Base-by-base conservation (phyloP, 306 rosid species). In the Herpetospermum pedunculosum region DNA sequence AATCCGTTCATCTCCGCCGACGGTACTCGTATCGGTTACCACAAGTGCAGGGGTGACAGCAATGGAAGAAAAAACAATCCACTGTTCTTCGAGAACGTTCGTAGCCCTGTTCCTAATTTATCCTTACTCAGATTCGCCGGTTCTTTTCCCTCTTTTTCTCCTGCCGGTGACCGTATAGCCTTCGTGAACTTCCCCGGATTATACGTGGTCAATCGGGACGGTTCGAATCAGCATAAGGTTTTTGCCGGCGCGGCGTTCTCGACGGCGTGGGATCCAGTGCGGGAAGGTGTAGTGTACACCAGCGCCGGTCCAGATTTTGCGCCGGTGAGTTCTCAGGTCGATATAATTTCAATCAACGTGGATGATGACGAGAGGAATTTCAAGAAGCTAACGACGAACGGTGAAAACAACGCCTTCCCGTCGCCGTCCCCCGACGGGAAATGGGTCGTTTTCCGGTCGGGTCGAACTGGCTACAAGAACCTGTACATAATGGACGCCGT, bases 1-100 rank as follows among this genome's bases (percentile, higher is more conserved):
- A 93, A 93, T 88, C 98, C 98, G 70, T 93, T 93, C 70, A 71
- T 93, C 63, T 90, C 97, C 5, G 78, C 89, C 8, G 98, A 91
- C 64, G 73, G 87, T 0, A 12, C 71, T 1, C 81, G 84, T 72
- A 84, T 93, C 37, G 98, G 97, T 38, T 93, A 93, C 84, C 97
- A 93, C 80, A 87, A 76, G 62, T 93, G 98, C 80, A 83, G 98
- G 29, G 88, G 90, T 11, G 72, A 83, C 34, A 48, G 74, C 13
- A 80, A 76, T 43, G 82, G 72, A 43, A 57, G 49, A 15, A 53
- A 48, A 11, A 54, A 37, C 72, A 76, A 87, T 19, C 85, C 73
- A 47, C 63, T 85, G 0, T 37, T 89, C 1, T 78, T 93, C 0
- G 90, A 93, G 76, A 91, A 89, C 57, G 59, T 93, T 68, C 74